Percentiles rank a stretch among this genome's conserved stretches.
phyloP scores from a whole-genome alignment of 495 filamentous ascomycete genomes.

The Staphylotrichum tortipilum region DNA sequence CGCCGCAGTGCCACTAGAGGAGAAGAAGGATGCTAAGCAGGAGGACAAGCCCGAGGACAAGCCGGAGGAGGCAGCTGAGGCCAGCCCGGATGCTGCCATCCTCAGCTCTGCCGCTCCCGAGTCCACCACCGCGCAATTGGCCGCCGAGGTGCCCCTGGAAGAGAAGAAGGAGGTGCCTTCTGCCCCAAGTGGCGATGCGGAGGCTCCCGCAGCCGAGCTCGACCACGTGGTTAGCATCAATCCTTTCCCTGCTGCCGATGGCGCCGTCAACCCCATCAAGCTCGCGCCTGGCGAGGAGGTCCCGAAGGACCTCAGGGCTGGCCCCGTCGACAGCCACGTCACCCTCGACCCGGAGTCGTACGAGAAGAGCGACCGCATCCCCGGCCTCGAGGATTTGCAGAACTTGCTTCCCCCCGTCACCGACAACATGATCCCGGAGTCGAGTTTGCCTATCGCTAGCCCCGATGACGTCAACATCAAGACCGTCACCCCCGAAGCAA shows the following conservation, averaged over 20 bases:
- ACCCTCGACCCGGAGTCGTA: conserved; percentile 78
- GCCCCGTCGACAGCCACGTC: conserved; percentile 51
- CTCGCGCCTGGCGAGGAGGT: conserved; percentile 74
- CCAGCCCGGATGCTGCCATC: neutral
- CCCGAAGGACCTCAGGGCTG: conserved; percentile 48
- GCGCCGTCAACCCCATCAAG: conserved; percentile 70
- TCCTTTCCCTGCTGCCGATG: conserved; percentile 68
- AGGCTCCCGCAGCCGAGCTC: conserved; percentile 52
- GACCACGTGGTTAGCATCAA: conserved; percentile 55
- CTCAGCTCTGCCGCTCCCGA: conserved; percentile 24
- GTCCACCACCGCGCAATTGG: conserved; percentile 30
- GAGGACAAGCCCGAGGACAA: neutral
- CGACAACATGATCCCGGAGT: conserved; percentile 71
- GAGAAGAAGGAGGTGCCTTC: neutral
- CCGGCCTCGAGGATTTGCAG: conserved; percentile 47
- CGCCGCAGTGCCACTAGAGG: conserved; percentile 19
- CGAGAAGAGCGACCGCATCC: conserved; percentile 58
- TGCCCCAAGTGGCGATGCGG: conserved; percentile 47
- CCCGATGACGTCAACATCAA: conserved; percentile 49
- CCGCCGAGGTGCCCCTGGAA: conserved; percentile 25
- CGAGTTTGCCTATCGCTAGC: conserved; percentile 63
- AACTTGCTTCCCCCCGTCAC: conserved; percentile 53
- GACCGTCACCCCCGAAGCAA: conserved; percentile 59
- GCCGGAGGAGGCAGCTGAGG: conserved; percentile 8
- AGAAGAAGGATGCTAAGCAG: conserved; percentile 13